Evolutionary conservation across 2,329 filamentous ascomycete genomes (phyloP).

Genomic region (Trichoderma afroharzianum): DNA sequence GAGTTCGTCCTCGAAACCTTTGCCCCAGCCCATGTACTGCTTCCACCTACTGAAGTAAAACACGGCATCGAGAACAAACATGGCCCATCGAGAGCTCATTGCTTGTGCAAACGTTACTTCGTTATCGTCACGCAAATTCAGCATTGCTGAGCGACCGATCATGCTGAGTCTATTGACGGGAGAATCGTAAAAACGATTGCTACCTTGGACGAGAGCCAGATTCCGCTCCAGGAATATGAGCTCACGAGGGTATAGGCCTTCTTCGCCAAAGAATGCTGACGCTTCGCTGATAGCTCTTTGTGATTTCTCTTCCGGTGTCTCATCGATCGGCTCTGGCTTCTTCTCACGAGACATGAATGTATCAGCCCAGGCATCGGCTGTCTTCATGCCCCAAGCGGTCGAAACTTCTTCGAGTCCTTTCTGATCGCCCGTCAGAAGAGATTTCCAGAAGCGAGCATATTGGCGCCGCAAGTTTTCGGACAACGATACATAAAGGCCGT

Average conservation of each 20-base stretch:
- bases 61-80: slow-evolving; percentile 14
- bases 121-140: neutral
- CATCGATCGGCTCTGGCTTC: neutral
- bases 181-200: slow-evolving; percentile 13
- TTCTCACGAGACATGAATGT: slow-evolving; percentile 12
- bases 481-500: slow-evolving; percentile 8
- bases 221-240: slow-evolving; percentile 13
- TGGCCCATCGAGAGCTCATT: neutral
- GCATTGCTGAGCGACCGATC: slow-evolving; percentile 16
- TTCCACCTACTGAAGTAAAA: slow-evolving; percentile 10
- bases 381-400: slow-evolving; percentile 11
- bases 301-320: slow-evolving; percentile 9
- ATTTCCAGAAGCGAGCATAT: slow-evolving; percentile 13
- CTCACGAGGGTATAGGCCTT: slow-evolving; percentile 4
- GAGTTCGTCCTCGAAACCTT: slow-evolving; percentile 9
- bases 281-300: neutral
- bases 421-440: slow-evolving; percentile 1
- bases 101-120: neutral
- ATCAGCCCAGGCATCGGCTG: slow-evolving; percentile 8
- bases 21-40: slow-evolving; percentile 14
- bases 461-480: neutral
- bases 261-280: neutral
- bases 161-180: slow-evolving; percentile 10
- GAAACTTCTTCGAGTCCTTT: slow-evolving; percentile 9
- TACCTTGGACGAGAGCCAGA: slow-evolving; percentile 9